Base-by-base conservation (phyloP, 2,329 filamentous ascomycete genomes). In the Raffaelea ambrosiae region DNA sequence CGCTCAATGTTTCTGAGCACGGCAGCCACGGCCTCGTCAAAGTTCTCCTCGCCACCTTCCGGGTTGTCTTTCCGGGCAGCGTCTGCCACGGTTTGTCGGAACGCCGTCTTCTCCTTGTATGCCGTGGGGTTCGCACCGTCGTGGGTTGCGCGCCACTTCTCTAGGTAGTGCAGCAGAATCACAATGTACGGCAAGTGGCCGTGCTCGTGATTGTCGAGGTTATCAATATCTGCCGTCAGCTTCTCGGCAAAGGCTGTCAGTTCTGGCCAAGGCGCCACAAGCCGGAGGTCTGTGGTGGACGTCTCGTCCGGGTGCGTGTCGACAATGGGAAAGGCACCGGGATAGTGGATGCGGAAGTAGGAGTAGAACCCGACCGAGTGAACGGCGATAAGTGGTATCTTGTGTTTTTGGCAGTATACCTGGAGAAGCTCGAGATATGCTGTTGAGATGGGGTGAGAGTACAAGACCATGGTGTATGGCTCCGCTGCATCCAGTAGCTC, bases 31-130 rank as follows among this genome's bases (percentile, higher is more conserved):
- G 93, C 94, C 66, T 98, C 93, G 51, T 96, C 88, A 60, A 89
- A 98, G 64, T 98, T 98, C 68, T 98, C 93, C 61, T 98, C 93
- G 48, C 86, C 87, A 41, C 89, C 90, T 63, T 95, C 89, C 0
- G 88, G 65, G 49, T 81, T 94, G 56, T 84, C 70, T 44, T 71
- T 86, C 56, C 89, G 79, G 56, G 84, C 78, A 3, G 77, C 80
- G 5, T 73, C 71, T 11, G 80, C 72, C 1, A 98, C 79, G 13
- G 83, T 66, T 23, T 82, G 77, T 48, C 86, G 77, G 62, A 98
- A 97, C 14, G 82, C 82, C 8, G 74, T 83, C 70, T 98, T 98
- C 54, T 97, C 88, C 53, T 84, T 81, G 66, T 94, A 96, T 3
- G 73, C 83, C 11, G 71, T 71, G 4, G 93, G 93, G 35, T 77